Evolutionary conservation across 2,329 filamentous ascomycete genomes (phyloP).

Genomic region (Chrysoporthe austroafricana): DNA sequence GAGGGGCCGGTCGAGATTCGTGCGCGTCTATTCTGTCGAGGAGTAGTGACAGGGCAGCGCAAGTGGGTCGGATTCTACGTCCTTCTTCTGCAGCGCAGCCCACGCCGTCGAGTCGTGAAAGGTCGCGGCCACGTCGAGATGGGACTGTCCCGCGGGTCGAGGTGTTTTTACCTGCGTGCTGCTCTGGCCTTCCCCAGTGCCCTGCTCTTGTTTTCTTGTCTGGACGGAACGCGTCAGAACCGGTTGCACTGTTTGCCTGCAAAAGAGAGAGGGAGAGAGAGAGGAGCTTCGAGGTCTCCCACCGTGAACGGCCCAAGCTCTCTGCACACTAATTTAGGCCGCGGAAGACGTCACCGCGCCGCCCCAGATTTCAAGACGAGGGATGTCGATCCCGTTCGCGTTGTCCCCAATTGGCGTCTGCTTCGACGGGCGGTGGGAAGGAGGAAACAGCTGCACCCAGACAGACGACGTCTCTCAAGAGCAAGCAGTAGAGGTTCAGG

Average conservation of each 20-base stretch:
- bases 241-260: background rate
- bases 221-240: background rate
- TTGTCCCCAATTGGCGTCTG: background rate
- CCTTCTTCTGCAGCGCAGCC: background rate
- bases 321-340: background rate
- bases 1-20: slow-evolving; percentile 17
- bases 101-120: background rate
- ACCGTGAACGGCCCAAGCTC: slow-evolving; percentile 8
- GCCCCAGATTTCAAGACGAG: background rate
- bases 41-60: background rate
- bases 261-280: too few relatives aligned
- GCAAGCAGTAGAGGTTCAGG: background rate
- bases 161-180: background rate
- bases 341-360: slow-evolving; percentile 15
- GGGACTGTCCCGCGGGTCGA: background rate
- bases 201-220: background rate
- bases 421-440: too few relatives aligned
- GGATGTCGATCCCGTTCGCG: background rate
- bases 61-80: background rate
- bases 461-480: background rate
- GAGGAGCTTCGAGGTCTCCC: background rate
- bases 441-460: background rate
- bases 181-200: background rate
- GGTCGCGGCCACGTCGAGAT: background rate
- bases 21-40: slow-evolving; percentile 18